Base-by-base conservation (phyloP, 768 basidiomycete species). In the Serendipita indica region DNA sequence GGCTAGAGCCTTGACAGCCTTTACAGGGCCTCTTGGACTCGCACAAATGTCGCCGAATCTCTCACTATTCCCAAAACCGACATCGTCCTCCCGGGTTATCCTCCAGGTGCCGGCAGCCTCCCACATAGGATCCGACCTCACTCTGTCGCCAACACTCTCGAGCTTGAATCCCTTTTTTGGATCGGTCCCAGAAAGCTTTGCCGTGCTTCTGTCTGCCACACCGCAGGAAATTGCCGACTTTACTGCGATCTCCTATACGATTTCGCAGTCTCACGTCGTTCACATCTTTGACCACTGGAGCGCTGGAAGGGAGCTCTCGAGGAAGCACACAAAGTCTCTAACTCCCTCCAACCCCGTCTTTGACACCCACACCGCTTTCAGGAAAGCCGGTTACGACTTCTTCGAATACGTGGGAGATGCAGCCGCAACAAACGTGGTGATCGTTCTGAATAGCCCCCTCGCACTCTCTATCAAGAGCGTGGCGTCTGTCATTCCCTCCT, bases 281-380 rank as follows among this genome's bases (percentile, higher is more conserved):
- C 91, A 97, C 69, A 72, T 97, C 39, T 92, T 98, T 67, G 92
- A 98, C 69, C 88, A 94, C 64, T 77, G 87, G 66, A 80, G 81
- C 61, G 76, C 82, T 32, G 75, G 83, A 33, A 83, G 94, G 25
- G 91, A 98, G 71, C 72, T 79, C 33, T 81, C 86, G 2, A 16
- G n/a, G 16, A 54, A 54, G 30, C 20, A 27, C 20, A 25, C 30
- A 3, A 64, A 69, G 27, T 74, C 75, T 6, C 58, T 76, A 1
- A 64, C 75, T 14, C 62, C 69, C 3, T 61, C 68, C 0, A n/a
- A n/a, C n/a, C 68, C 39, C 22, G 62, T 62, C 59, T 58, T 67
- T 25, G 61, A 72, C 14, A 65, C 85, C 52, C 67, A 73, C 14
- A 77, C 80, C 3, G 76, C 78, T 3, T 63, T 91, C 45, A 68